phyloP scores from a whole-genome alignment of 306 rosid species.

The Mimosa bimucronata region DNA sequence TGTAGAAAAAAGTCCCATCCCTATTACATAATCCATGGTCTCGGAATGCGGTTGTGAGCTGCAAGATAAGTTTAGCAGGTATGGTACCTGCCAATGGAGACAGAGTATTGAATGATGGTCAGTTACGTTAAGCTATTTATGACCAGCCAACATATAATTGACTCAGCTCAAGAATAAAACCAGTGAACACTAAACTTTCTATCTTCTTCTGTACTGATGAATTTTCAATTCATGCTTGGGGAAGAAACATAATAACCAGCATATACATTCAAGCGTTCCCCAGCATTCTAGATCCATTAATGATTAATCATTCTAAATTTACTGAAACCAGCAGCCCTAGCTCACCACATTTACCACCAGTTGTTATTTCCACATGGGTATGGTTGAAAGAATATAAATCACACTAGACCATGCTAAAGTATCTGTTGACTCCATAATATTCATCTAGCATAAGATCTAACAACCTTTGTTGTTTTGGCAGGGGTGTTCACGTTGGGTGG shows the following conservation, averaged over 20 bases:
- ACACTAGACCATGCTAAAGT: not conserved
- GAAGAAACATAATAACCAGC: conserved; percentile 22
- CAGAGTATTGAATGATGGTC: conserved; percentile 31
- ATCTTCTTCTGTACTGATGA: conserved; percentile 4
- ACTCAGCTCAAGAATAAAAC: conserved; percentile 20
- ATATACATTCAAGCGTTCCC: conserved; percentile 22
- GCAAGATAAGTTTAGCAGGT: conserved; percentile 89
- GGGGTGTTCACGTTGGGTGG: too few species aligned
- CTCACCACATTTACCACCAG: not conserved
- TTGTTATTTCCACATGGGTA: conserved; percentile 2
- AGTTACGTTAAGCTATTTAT: not conserved
- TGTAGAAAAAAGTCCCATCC: conserved; percentile 64
- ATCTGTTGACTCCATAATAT: conserved; percentile 11
- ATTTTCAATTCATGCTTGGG: conserved; percentile 13
- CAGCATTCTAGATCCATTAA: conserved; percentile 4
- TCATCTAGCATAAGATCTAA: not conserved
- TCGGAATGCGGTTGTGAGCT: conserved; percentile 92
- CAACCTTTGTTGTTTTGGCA: not conserved
- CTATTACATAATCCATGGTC: conserved; percentile 84
- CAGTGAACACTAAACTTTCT: conserved; percentile 13
- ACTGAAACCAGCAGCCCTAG: conserved; percentile 5
- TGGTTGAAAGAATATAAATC: conserved; percentile 8
- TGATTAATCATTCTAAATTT: not conserved
- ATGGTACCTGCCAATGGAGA: conserved; percentile 72
- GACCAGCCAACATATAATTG: conserved; percentile 30